Percentiles rank a stretch among this genome's conserved stretches.
Evolutionary conservation across 1,284 basidiomycete species (phyloP).

Genomic region (Puccinia hordei): DNA sequence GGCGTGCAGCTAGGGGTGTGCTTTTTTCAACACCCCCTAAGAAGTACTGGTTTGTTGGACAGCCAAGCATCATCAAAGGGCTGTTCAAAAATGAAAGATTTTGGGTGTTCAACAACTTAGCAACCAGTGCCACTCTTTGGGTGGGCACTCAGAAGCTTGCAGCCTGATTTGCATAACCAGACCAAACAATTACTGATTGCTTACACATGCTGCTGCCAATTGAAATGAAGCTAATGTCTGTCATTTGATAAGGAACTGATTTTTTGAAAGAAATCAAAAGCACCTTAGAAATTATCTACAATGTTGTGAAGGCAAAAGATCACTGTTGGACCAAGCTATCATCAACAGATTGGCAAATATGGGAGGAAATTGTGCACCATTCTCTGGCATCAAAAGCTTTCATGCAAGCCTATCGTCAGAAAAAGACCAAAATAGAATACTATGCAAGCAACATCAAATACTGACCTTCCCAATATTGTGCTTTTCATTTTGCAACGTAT

Average conservation of each 20-base stretch:
- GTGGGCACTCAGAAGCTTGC: conserved; percentile 2
- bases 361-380: background rate
- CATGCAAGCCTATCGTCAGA: background rate
- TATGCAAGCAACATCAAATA: background rate
- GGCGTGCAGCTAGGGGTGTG: no score
- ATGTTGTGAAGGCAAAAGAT: conserved; percentile 3
- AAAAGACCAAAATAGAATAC: background rate
- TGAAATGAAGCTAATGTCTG: background rate
- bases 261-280: background rate
- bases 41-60: background rate
- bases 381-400: conserved; percentile 12
- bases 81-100: conserved; percentile 1
- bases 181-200: conserved; percentile 5
- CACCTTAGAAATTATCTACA: background rate
- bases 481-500: no score
- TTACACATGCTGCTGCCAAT: conserved; percentile 2
- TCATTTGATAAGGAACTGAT: background rate
- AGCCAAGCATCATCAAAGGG: background rate
- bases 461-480: no score
- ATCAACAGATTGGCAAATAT: background rate
- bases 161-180: background rate
- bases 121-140: background rate
- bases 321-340: background rate
- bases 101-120: conserved; percentile 9
- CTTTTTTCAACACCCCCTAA: no score